phyloP scores from a whole-genome alignment of 768 basidiomycete genomes.

The Melanogaster broomeanus region DNA sequence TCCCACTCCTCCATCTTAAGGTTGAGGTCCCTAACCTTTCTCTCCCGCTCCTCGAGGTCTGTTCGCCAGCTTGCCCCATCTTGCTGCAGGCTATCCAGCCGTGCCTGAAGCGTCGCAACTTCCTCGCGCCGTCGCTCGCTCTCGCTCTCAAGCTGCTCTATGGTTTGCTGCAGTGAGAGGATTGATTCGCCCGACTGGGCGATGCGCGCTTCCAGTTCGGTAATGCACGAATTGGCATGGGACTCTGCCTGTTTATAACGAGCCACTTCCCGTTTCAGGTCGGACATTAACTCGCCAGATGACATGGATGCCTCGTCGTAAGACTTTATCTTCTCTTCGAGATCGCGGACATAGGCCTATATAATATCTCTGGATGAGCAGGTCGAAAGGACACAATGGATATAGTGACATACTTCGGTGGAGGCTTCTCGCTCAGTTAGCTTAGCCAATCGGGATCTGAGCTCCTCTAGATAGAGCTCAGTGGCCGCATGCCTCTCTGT shows the following conservation, averaged over 20 bases:
- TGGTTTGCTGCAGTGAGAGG: conserved; percentile 61
- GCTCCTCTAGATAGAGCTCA: conserved; percentile 86
- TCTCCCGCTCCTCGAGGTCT: conserved; percentile 85
- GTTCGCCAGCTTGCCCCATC: conserved; percentile 83
- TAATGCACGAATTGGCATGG: conserved; percentile 75
- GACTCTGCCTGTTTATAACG: conserved; percentile 76
- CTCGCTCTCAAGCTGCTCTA: conserved; percentile 79
- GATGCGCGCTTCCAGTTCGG: conserved; percentile 82
- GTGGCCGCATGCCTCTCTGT: conserved; percentile 73
- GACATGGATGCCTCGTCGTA: conserved; percentile 79
- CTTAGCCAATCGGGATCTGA: conserved; percentile 77
- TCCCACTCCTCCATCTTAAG: conserved; percentile 79
- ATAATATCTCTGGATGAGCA: conserved; percentile 1
- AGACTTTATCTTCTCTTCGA: conserved; percentile 88
- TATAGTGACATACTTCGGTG: conserved; percentile 68
- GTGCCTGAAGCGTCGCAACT: conserved; percentile 67
- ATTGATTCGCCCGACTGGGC: conserved; percentile 79
- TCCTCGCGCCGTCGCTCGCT: conserved; percentile 73
- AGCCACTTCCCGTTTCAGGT: conserved; percentile 81
- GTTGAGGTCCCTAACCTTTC: conserved; percentile 74
- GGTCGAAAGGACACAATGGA: not conserved
- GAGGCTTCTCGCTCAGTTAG: conserved; percentile 86
- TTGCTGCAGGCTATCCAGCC: conserved; percentile 65
- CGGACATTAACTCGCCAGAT: conserved; percentile 77
- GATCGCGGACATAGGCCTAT: conserved; percentile 89